These are phyloP conservation scores for Globisporangium orthogonon DNA, from an alignment of 352 stramenopile genomes.

Conservation along the genomic window DNA sequence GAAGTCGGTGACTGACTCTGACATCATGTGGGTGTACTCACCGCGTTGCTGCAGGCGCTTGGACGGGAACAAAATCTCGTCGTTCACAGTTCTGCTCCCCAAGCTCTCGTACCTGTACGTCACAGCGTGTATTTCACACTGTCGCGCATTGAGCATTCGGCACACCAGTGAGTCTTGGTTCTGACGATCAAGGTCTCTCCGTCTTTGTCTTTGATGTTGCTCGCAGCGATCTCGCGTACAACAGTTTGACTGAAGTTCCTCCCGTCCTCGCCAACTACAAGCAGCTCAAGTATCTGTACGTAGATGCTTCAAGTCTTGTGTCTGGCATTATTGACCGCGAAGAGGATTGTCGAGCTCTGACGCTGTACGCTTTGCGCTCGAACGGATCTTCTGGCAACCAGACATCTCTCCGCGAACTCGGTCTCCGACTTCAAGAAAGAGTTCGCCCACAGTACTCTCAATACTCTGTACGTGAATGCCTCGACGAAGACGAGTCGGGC, in stretches of 20 bases:
- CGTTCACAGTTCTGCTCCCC: neutral
- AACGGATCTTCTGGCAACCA: neutral
- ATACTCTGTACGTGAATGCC: neutral
- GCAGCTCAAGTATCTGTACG: constrained; percentile 4
- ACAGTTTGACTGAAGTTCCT: neutral
- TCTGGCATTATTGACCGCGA: neutral
- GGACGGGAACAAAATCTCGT: neutral
- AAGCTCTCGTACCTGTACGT: constrained; percentile 2
- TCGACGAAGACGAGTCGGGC: too few relatives aligned
- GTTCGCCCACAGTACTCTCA: neutral
- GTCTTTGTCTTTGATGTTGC: neutral
- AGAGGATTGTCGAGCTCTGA: too few relatives aligned
- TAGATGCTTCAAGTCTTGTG: neutral
- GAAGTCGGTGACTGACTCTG: neutral
- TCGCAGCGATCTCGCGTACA: constrained; percentile 7
- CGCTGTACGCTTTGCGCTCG: neutral
- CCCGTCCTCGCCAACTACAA: neutral
- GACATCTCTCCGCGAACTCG: constrained; percentile 1
- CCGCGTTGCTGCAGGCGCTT: neutral
- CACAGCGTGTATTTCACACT: neutral
- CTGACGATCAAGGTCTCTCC: neutral
- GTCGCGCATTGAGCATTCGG: neutral
- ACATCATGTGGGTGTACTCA: neutral
- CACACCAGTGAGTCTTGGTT: neutral
- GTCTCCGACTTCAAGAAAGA: constrained; percentile 3